Evolutionary conservation across 129 eudicot species (phyloP), one percentile per base, ranked within the genome.

Genomic region (Artemisia tridentata): DNA sequence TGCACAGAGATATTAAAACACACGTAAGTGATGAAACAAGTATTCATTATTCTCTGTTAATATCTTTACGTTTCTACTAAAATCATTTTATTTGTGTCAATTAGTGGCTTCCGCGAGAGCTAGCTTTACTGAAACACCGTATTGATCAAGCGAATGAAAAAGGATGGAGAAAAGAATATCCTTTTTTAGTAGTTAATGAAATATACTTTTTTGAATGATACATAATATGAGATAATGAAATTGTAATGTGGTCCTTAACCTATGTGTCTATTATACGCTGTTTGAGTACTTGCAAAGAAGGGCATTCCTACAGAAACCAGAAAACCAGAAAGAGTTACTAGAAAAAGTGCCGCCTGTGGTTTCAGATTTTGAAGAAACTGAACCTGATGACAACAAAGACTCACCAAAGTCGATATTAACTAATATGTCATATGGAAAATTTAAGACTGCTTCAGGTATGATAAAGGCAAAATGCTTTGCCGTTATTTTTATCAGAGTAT

Each of bases 111-210:
- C 78, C 78, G 5, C 77, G 72, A 72, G 90, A 91, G 84, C 85
- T 91, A 65, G 47, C 53, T 34, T 62, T 74, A 58, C 65, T 88
- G 85, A 67, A 86, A 65, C 79, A 61, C 5, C 90, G 75, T 47
- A 80, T 82, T 41, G 92, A 91, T 55, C 92, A 69, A 29, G 97
- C 97, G 18, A 86, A 81, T 69, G 90, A 85, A 68, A 91, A 86
- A 80, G 97, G 97, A 19, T 84, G 97, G 92, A 86, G 92, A 71
- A 72, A 73, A 54, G 82, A 82, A 89, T 89, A 89, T 89, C 96
- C 96, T 88, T 82, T 79, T 78, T 70, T 52, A 76, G 56, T 29
- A 38, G 8, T 60, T 10, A 17, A 59, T 54, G 45, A 15, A 43
- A 18, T 54, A 10, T 72, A 18, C 19, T 50, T 14, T 51, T 8